Evolutionary conservation across 2,329 filamentous ascomycete species (phyloP), one percentile per base, ranked within the genome.

Genomic region (Alternaria rosae): DNA sequence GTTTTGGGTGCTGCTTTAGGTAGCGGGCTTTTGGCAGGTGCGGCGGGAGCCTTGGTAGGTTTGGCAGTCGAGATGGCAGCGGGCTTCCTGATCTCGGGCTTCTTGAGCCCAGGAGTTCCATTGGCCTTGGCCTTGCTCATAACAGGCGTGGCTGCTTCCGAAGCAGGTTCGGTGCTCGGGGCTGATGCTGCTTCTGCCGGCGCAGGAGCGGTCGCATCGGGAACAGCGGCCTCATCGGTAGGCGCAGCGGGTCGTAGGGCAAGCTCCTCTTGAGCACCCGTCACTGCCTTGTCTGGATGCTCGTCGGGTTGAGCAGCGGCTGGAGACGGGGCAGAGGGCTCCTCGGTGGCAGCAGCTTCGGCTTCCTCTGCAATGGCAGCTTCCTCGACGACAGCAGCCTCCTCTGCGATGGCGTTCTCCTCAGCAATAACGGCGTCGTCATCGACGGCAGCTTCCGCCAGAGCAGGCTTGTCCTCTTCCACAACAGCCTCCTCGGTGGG

Each of bases 261-360:
- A 11, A 71, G 76, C 12, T 79, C 74, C 53, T 84, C 83, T 69
- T 83, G 78, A 3, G 70, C 82, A 32, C 73, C 80, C 20, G 81
- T 80, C 10, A 75, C 75, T 57, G 70, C 70, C 72, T 84, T 84
- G 70, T 84, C 82, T 30, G 80, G 80, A 53, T 82, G 82, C 12
- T 74, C 77, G n/a, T 57, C 55, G 44, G 62, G 44, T 23, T 45
- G 43, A 23, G 28, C 30, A n/a, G 47, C 20, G 30, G 20, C 28
- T 35, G 20, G 47, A 23, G 32, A 41, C 10, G 26, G 44, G 30
- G 44, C 48, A 12, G 52, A 25, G 30, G 26, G 47, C 23, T 13
- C 26, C 21, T 38, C 26, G 25, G 26, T 50, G 25, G 47, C 20
- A 32, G 28, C 47, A 51, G 47, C 20, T 38, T 43, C 53, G 38